Evolutionary conservation across 2,329 filamentous ascomycete species (phyloP).

Genomic region (Helicocarpus griseus): DNA sequence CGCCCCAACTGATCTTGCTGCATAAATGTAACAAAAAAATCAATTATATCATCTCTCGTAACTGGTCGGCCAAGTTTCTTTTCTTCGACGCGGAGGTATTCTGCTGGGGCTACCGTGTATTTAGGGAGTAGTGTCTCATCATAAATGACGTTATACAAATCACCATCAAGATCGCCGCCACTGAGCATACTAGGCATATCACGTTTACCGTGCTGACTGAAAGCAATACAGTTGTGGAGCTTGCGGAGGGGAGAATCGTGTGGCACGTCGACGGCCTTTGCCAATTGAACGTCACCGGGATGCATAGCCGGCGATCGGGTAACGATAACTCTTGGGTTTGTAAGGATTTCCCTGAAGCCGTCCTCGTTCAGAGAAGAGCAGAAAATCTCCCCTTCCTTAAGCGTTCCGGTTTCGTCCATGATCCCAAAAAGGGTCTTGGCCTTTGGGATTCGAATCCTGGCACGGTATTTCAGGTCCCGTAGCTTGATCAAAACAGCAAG

Average conservation of each 20-base stretch:
- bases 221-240: constrained; percentile 66
- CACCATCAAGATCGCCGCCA: constrained; percentile 76
- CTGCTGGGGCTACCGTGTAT: constrained; percentile 48
- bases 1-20: constrained; percentile 54
- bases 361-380: constrained; percentile 45
- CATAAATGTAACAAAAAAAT: constrained; percentile 77
- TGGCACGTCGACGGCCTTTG: constrained; percentile 46
- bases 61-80: constrained; percentile 54
- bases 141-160: constrained; percentile 72
- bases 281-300: constrained; percentile 68
- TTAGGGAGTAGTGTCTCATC: constrained; percentile 45
- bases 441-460: constrained; percentile 59
- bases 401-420: constrained; percentile 67
- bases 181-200: constrained; percentile 71
- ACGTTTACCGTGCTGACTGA: constrained; percentile 59
- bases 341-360: constrained; percentile 20
- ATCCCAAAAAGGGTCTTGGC: constrained; percentile 73
- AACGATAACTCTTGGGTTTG: constrained; percentile 45
- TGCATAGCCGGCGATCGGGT: constrained; percentile 75
- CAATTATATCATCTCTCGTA: constrained; percentile 55
- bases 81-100: constrained; percentile 55
- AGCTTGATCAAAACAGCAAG: constrained; percentile 60
- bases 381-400: constrained; percentile 60
- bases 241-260: constrained; percentile 48
- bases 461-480: constrained; percentile 66